Percentiles rank a stretch among this genome's conserved stretches.
Conservation (phyloP, 495 filamentous ascomycete species). For the Xylaria bambusicola region DNA sequence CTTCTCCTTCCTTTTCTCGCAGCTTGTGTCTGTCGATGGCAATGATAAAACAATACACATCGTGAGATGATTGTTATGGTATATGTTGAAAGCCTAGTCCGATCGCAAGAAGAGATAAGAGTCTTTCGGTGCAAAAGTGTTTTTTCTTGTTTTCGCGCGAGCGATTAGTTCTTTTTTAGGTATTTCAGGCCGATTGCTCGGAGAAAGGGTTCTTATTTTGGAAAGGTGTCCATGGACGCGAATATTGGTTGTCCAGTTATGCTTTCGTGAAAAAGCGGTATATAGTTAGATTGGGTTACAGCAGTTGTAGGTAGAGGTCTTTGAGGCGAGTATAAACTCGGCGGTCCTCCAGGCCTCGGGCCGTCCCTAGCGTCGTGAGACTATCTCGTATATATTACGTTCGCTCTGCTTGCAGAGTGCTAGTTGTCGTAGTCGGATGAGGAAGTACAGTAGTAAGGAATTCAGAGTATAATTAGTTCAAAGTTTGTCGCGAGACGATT, state of each 20-base stretch:
- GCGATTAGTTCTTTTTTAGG: conserved; percentile 21
- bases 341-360: background rate
- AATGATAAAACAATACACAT: no score
- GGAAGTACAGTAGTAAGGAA: background rate
- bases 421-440: background rate
- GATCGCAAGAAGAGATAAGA: no score
- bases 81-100: no score
- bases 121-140: background rate
- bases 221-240: no score
- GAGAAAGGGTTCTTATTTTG: background rate
- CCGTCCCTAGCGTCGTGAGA: conserved; percentile 14
- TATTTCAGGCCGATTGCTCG: conserved; percentile 18
- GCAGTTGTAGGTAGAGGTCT: conserved; percentile 2
- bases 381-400: conserved; percentile 5
- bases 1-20: background rate
- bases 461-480: conserved; percentile 2
- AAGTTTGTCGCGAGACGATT: conserved; percentile 19
- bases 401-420: conserved; percentile 4
- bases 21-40: background rate
- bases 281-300: background rate
- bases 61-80: no score
- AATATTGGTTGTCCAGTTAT: background rate
- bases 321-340: background rate
- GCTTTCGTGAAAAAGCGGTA: conserved; percentile 12
- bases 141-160: conserved; percentile 14